Base-by-base conservation (phyloP, 306 rosid species). In the Trifolium subterraneum region DNA sequence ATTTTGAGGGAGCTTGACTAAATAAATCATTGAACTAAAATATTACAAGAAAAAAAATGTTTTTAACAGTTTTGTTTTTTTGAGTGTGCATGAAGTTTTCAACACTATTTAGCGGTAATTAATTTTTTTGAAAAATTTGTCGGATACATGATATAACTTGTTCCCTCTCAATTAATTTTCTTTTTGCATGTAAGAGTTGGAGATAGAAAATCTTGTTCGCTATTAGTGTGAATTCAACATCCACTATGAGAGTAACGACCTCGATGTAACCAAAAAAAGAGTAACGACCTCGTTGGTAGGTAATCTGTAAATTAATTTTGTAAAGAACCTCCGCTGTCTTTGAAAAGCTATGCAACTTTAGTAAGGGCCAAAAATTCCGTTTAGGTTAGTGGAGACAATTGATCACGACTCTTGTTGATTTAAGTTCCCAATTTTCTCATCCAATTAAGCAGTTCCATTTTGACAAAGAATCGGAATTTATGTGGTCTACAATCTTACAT, bases 401-500 rank as follows among this genome's bases (percentile, higher is more conserved):
- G 50, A 44, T 78, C 72, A 27, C 3, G 67, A 29, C 64, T 63
- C 16, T 6, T 10, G 33, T 44, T 42, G 51, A 16, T 73, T 58
- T 47, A 48, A 56, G 36, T 59, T 68, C 48, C 64, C 50, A 62
- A 38, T 25, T 59, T 60, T 71, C 60, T 12, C 64, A 59, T 25
- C 64, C 71, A n/a, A n/a, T n/a, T n/a, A 38, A 25, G 9, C 8
- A 45, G 51, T 38, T 20, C 27, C 10, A 75, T 25, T 76, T 55
- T 58, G 42, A 65, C 61, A 71, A 55, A 58, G 59, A 45, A 76
- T 56, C 36, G 52, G 29, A 65, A 58, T 55, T 19, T 18, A 22
- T 15, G 44, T 42, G 25, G 48, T 58, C 54, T 60, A 71, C 36
- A 82, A 60, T 73, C 29, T 72, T 56, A 33, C 29, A 41, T 50